Base-by-base conservation (phyloP, 768 basidiomycete species). In the Leccinellum rugosiceps region DNA sequence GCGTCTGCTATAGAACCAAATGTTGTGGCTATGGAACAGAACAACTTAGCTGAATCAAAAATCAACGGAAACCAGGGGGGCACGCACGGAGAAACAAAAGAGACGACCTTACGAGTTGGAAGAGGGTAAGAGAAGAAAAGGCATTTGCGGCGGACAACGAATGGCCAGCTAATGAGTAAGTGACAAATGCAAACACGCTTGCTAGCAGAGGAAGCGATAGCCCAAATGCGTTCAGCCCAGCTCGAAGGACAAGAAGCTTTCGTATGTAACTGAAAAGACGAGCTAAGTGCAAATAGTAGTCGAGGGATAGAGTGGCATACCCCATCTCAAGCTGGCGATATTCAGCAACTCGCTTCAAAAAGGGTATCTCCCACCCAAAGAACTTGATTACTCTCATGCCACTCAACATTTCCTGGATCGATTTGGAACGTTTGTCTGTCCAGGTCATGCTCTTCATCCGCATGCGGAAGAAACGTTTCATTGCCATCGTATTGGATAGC, bases 311-410 rank as follows among this genome's bases (percentile, higher is more conserved):
- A 45, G 47, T 14, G 4, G 57, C 62, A 43, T 78, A 89, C 80
- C 64, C 70, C 73, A 93, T 84, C 71, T 96, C 94, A 50, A 81
- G 80, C 50, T 74, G 76, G 52, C 95, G 79, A 65, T 88, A 89
- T 43, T 81, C 81, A 30, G 80, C 79, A 26, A 97, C 80, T 46
- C 87, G 83, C 15, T 83, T 75, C 23, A 96, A 78, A 71, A 92
- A 95, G 0, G 94, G 91, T 2, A 72, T 65, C 65, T 94, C 92
- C 92, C 92, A 94, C 6, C 89, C 86, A 71, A 95, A 95, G 70
- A 88, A 87, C 72, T 97, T 97, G 79, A 97, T 90, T 59, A 96
- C 82, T 61, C 91, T 88, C 35, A 38, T 38, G 6, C 35, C 35
- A 8, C 17, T n/a, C 35, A 38, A 13, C 17, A 38, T 38, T 17